Conservation (phyloP, 768 basidiomycete species). For the Tubosaeta sp. region DNA sequence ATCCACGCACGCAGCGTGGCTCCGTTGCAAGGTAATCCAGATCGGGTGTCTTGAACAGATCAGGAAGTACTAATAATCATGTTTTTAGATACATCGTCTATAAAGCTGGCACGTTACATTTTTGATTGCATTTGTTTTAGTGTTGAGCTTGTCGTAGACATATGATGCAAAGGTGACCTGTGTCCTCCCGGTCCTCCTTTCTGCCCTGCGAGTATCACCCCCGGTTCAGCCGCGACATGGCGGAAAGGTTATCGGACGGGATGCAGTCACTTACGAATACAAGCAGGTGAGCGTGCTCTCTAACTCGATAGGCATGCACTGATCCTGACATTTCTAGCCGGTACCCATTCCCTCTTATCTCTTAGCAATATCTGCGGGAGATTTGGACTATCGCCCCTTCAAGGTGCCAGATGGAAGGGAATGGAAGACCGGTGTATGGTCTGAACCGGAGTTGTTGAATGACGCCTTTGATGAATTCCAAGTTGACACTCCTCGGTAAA, state of each 20-base stretch:
- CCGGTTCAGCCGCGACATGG: constrained; percentile 67
- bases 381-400: constrained; percentile 71
- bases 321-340: constrained; percentile 40
- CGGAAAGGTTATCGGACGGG: constrained; percentile 70
- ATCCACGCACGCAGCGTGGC: constrained; percentile 79
- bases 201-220: constrained; percentile 77
- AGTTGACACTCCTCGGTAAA: constrained; percentile 73
- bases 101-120: constrained; percentile 62
- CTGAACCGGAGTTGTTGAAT: constrained; percentile 80
- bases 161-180: constrained; percentile 76
- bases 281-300: constrained; percentile 52
- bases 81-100: constrained; percentile 70
- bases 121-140: not conserved
- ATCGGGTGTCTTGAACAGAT: not conserved
- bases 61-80: not conserved
- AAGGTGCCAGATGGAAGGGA: constrained; percentile 51
- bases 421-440: constrained; percentile 90
- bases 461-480: constrained; percentile 83
- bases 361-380: constrained; percentile 84
- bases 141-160: constrained; percentile 42
- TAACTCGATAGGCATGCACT: not conserved
- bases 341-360: constrained; percentile 88
- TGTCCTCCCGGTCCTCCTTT: constrained; percentile 79
- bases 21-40: constrained; percentile 67
- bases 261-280: constrained; percentile 70